These are phyloP conservation scores for Solidago caesia DNA, from an alignment of 129 eudicot genomes.

Conservation along the genomic window DNA sequence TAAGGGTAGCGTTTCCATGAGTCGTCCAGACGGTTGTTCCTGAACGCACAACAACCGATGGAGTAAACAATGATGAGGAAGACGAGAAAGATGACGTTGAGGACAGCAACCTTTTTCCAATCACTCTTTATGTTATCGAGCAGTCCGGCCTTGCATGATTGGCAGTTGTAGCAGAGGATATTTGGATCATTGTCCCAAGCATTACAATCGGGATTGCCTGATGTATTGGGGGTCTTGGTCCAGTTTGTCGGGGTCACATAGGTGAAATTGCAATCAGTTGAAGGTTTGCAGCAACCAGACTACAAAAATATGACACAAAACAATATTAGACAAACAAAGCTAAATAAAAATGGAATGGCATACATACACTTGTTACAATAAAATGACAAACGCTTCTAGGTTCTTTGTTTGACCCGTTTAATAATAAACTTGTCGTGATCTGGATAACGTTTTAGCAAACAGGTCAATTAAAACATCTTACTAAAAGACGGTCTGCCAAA, in stretches of 20 bases:
- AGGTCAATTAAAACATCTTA: too few relatives aligned
- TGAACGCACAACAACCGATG: conserved; percentile 78
- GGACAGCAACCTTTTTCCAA: conserved; percentile 83
- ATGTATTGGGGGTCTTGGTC: conserved; percentile 35
- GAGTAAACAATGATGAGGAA: conserved; percentile 70
- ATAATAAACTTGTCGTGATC: too few relatives aligned
- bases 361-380: not conserved
- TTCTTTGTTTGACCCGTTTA: not conserved
- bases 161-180: conserved; percentile 65
- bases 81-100: conserved; percentile 68
- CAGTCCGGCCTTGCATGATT: conserved; percentile 91
- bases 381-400: too few relatives aligned
- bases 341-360: not conserved
- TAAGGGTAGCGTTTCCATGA: conserved; percentile 70
- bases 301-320: conserved; percentile 23
- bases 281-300: conserved; percentile 98
- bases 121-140: conserved; percentile 78
- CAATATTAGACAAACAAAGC: not conserved
- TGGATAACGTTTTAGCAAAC: too few relatives aligned
- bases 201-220: conserved; percentile 51
- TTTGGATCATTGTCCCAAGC: conserved; percentile 61
- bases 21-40: conserved; percentile 79
- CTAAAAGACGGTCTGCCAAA: too few relatives aligned
- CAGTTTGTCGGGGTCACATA: conserved; percentile 70
- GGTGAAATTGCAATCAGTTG: conserved; percentile 49